These are phyloP conservation scores for Yamadazyma sp. DNA, from an alignment of 805 yeast species.

Conservation along the genomic window DNA sequence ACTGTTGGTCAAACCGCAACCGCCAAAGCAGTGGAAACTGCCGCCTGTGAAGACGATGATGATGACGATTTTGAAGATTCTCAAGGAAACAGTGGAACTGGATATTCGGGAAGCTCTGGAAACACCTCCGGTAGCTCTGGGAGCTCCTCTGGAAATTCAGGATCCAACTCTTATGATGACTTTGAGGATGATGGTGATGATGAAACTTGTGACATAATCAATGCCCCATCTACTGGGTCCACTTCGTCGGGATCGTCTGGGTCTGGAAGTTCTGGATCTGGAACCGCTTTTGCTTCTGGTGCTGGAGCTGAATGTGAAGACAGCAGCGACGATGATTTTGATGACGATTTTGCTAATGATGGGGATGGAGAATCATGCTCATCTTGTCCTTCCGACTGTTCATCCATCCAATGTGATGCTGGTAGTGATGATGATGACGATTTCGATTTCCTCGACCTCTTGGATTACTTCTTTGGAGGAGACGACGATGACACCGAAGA, in stretches of 20 bases:
- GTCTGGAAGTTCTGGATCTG: conserved; percentile 1
- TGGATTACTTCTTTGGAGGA: conserved; percentile 16
- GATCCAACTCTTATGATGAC: conserved; percentile 4
- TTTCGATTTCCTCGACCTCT: conserved; percentile 16
- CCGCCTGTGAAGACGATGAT: conserved; percentile 15
- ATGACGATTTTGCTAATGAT: conserved; percentile 17
- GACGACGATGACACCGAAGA: conserved; percentile 16
- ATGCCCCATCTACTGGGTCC: conserved; percentile 3
- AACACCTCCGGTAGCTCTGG: conserved; percentile 14
- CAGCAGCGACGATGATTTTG: conserved; percentile 16
- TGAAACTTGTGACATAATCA: conserved; percentile 1
- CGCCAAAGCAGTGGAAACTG: conserved; percentile 11
- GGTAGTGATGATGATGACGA: conserved; percentile 18
- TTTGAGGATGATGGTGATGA: conserved; percentile 8
- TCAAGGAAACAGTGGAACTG: conserved; percentile 5
- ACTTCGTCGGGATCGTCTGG: conserved; percentile 6
- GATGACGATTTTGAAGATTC: conserved; percentile 18
- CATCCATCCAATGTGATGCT: conserved; percentile 15
- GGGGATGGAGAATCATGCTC: conserved; percentile 12
- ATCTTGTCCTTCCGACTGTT: conserved; percentile 14
- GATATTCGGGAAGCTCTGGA: conserved; percentile 6
- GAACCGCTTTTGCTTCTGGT: not conserved
- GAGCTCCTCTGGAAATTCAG: conserved; percentile 13
- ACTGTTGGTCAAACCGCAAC: conserved; percentile 6
- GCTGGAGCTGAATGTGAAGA: conserved; percentile 12